phyloP scores from a whole-genome alignment of 1,284 basidiomycete genomes.

The Irpex sp. region DNA sequence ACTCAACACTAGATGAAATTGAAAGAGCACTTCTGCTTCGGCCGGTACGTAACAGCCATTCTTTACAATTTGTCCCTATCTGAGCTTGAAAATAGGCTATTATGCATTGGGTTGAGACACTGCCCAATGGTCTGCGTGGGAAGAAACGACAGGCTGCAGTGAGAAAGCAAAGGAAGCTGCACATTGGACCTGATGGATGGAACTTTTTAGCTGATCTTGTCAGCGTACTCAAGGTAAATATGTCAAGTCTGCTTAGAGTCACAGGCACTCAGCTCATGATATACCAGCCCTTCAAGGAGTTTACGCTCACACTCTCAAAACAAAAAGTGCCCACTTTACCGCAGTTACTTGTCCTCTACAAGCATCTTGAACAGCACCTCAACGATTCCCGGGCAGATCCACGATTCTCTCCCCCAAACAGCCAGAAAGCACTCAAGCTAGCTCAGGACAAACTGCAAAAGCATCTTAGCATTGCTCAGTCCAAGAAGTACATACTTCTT shows the following conservation, averaged over 20 bases:
- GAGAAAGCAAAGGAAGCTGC: constrained; percentile 6
- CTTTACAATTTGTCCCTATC: background rate
- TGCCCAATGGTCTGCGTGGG: constrained; percentile 5
- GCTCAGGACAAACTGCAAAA: constrained; percentile 14
- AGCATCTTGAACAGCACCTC: constrained; percentile 10
- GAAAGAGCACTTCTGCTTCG: constrained; percentile 4
- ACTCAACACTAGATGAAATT: constrained; percentile 12
- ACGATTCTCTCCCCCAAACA: background rate
- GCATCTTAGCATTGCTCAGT: constrained; percentile 11
- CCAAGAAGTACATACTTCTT: constrained; percentile 15
- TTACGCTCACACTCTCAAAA: constrained; percentile 10
- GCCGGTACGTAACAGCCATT: constrained; percentile 4
- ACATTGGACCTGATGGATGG: constrained; percentile 6
- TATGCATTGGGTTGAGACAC: constrained; percentile 8
- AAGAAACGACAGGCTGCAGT: constrained; percentile 10
- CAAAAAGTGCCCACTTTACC: constrained; percentile 10
- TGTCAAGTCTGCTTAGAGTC: background rate
- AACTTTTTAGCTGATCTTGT: constrained; percentile 5
- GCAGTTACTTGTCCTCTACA: constrained; percentile 11
- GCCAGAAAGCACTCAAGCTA: background rate
- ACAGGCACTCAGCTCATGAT: background rate
- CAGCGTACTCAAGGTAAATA: background rate
- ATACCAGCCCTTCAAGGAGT: constrained; percentile 8
- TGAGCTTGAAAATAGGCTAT: constrained; percentile 3
- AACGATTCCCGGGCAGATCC: background rate